Evolutionary conservation across 2,329 filamentous ascomycete species (phyloP).

Genomic region (Sarocladiaceae sp.): DNA sequence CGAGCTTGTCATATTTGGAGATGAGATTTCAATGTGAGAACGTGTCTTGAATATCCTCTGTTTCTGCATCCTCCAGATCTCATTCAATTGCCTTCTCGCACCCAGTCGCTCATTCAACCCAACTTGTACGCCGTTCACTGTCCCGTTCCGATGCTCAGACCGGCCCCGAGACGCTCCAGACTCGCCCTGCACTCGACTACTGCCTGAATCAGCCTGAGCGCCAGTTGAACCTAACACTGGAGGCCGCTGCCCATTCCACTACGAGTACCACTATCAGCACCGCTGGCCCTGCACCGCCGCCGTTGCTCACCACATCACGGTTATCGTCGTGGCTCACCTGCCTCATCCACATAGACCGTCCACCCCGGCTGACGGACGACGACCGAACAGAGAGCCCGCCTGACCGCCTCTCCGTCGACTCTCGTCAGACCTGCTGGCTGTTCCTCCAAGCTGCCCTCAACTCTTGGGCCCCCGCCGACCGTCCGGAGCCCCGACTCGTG

Average conservation of each 20-base stretch:
- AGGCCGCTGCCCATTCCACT: not conserved
- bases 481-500: constrained; percentile 1
- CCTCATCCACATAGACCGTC: not conserved
- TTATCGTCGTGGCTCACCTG: not conserved
- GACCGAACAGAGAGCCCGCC: not conserved
- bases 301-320: not conserved
- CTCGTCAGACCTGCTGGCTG: not conserved
- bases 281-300: constrained; percentile 3
- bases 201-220: not conserved
- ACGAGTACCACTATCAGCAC: not conserved
- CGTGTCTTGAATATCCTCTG: constrained; percentile 6
- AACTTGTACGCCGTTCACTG: not conserved
- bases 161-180: constrained; percentile 1
- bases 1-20: not conserved
- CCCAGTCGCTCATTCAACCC: constrained; percentile 4
- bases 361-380: not conserved
- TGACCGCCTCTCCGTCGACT: constrained; percentile 5
- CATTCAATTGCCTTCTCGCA: not conserved
- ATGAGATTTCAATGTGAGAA: constrained; percentile 5
- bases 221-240: too few species aligned
- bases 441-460: too few species aligned
- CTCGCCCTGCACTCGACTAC: not conserved
- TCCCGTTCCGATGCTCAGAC: constrained; percentile 7
- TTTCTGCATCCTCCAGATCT: not conserved
- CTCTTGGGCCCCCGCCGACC: constrained; percentile 3